Conservation (phyloP, 2,329 filamentous ascomycete species). For the Ceratocystis albifundus region DNA sequence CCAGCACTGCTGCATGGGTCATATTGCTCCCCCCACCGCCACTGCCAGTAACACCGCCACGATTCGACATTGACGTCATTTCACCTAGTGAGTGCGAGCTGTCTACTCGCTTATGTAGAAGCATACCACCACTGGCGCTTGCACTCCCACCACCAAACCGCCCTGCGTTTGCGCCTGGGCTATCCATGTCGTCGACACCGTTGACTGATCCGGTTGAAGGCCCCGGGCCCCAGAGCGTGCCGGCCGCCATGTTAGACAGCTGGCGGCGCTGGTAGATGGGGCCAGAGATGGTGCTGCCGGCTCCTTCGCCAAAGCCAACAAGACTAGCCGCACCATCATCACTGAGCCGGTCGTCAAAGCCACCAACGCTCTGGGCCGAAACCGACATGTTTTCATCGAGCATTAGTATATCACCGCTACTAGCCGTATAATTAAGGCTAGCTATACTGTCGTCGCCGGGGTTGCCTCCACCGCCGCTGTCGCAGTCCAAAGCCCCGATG, state of each 20-base stretch:
- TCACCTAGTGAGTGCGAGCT: slow-evolving; percentile 20
- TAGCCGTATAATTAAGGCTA: slow-evolving; percentile 42
- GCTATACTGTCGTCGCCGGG: slow-evolving; percentile 46
- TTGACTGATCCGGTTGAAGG: slow-evolving; percentile 9
- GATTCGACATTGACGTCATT: slow-evolving; percentile 2
- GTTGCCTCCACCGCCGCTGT: slow-evolving; percentile 30
- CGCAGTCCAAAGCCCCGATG: slow-evolving; percentile 54
- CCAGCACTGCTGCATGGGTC: slow-evolving; percentile 19
- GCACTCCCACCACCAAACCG: neutral
- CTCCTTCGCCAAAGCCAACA: slow-evolving; percentile 87
- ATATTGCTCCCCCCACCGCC: slow-evolving; percentile 6
- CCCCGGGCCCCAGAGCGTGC: slow-evolving; percentile 12
- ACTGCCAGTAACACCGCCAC: neutral
- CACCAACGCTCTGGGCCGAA: slow-evolving; percentile 39
- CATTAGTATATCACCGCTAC: slow-evolving; percentile 35
- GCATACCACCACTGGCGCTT: neutral
- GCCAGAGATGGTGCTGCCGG: slow-evolving; percentile 71
- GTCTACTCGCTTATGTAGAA: slow-evolving; percentile 18
- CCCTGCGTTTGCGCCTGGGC: neutral
- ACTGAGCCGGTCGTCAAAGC: slow-evolving; percentile 62
- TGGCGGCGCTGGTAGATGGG: slow-evolving; percentile 53
- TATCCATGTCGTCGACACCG: slow-evolving; percentile 9
- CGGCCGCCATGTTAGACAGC: slow-evolving; percentile 4
- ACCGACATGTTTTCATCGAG: slow-evolving; percentile 41
- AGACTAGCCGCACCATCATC: slow-evolving; percentile 74